A percentile compares a stretch with the other conserved stretches of the same genome.
Conservation (phyloP, 164 flowering plant genomes). For the Malania oleifera region DNA sequence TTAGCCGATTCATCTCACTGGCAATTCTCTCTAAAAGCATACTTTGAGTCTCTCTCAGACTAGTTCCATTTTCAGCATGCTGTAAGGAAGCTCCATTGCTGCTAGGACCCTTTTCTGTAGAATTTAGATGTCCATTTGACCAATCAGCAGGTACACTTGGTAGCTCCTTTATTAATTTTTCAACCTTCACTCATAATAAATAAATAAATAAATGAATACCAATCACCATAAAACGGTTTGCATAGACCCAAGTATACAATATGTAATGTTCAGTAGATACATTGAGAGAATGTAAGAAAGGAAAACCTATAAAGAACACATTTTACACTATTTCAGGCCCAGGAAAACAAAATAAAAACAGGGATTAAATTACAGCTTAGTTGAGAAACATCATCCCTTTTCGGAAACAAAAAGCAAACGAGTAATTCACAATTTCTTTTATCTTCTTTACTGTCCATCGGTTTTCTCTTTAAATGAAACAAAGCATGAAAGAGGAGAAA, state of each 20-base stretch:
- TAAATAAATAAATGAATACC: background rate
- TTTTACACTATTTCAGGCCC: background rate
- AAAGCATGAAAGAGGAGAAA: too few relatives aligned
- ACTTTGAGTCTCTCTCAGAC: slow-evolving; percentile 89
- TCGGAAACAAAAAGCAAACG: background rate
- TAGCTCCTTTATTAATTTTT: slow-evolving; percentile 62
- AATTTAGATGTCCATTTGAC: slow-evolving; percentile 53
- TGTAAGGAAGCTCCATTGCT: slow-evolving; percentile 47
- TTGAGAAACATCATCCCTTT: background rate
- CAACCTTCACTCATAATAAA: slow-evolving; percentile 39
- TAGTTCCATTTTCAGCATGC: slow-evolving; percentile 63
- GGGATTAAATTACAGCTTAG: background rate
- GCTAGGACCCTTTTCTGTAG: slow-evolving; percentile 34
- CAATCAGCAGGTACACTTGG: slow-evolving; percentile 65
- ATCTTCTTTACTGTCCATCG: too few relatives aligned
- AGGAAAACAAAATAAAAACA: background rate
- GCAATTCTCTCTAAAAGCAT: slow-evolving; percentile 96
- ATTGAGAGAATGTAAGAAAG: background rate
- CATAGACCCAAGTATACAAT: background rate
- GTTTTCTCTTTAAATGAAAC: too few relatives aligned
- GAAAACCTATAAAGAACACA: background rate
- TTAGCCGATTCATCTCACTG: slow-evolving; percentile 96
- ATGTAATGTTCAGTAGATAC: background rate
- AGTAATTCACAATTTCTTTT: too few relatives aligned
- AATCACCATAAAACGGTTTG: background rate